These are phyloP conservation scores for Irpex rosettiformis DNA, from an alignment of 1,284 basidiomycete genomes.

Conservation along the genomic window DNA sequence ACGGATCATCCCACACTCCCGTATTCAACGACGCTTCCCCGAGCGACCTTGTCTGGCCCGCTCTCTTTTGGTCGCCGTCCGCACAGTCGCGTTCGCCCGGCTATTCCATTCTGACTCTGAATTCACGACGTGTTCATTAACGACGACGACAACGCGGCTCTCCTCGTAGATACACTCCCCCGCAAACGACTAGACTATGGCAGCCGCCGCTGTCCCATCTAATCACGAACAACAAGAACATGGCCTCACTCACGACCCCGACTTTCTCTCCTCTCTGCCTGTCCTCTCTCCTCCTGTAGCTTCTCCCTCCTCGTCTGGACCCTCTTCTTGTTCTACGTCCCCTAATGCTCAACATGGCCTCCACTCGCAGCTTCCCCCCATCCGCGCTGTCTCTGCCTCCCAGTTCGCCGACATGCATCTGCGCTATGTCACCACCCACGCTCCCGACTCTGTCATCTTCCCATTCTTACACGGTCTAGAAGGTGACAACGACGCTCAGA, in stretches of 20 bases:
- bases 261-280: constrained; percentile 36
- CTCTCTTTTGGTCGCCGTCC: not conserved
- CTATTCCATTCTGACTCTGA: not conserved
- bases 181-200: constrained; percentile 1
- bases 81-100: not conserved
- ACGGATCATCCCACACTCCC: constrained; percentile 1
- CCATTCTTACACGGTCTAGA: constrained; percentile 84
- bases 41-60: not conserved
- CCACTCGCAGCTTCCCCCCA: constrained; percentile 11
- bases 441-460: constrained; percentile 76
- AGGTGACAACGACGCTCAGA: constrained; percentile 72
- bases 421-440: constrained; percentile 60
- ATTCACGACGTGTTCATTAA: not conserved
- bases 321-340: constrained; percentile 3
- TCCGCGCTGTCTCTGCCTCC: constrained; percentile 49
- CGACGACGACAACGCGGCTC: not conserved
- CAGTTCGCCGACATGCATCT: constrained; percentile 63
- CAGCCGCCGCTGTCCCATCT: not conserved
- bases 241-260: constrained; percentile 42
- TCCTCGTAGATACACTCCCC: not conserved
- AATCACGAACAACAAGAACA: constrained; percentile 19
- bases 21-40: not conserved
- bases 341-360: constrained; percentile 32
- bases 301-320: too few species aligned
- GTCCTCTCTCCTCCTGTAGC: constrained; percentile 31